phyloP scores from a whole-genome alignment of 345 rosid genomes.

The Citrus trifoliata region DNA sequence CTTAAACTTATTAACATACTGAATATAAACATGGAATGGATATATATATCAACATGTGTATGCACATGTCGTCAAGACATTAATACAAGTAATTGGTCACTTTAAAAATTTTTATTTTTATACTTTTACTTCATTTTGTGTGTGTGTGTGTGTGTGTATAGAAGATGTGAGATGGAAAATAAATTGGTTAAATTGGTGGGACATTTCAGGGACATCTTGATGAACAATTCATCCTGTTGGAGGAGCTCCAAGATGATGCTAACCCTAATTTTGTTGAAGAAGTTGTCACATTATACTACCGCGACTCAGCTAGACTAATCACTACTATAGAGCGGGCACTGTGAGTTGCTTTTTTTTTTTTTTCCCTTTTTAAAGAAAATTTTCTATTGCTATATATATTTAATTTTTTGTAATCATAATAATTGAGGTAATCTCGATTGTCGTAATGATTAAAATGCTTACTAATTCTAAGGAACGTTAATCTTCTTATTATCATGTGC shows the following conservation, averaged over 20 bases:
- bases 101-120: background rate
- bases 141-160: no score
- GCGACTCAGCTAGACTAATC: conserved; percentile 56
- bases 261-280: conserved; percentile 79
- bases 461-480: background rate
- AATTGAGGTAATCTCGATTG: background rate
- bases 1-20: no score
- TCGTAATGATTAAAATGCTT: background rate
- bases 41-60: no score
- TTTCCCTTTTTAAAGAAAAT: no score
- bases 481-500: background rate
- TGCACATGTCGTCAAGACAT: background rate
- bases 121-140: background rate
- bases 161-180: background rate
- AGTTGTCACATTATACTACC: conserved; percentile 58
- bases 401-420: background rate
- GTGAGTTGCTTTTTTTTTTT: conserved; percentile 27
- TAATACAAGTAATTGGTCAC: background rate
- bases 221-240: conserved; percentile 66
- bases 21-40: background rate
- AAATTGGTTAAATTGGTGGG: background rate
- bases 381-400: background rate
- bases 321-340: conserved; percentile 49
- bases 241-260: conserved; percentile 68
- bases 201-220: conserved; percentile 52